These are phyloP conservation scores for Pulveroboletus sp. DNA, from an alignment of 768 basidiomycete species.

Conservation along the genomic window DNA sequence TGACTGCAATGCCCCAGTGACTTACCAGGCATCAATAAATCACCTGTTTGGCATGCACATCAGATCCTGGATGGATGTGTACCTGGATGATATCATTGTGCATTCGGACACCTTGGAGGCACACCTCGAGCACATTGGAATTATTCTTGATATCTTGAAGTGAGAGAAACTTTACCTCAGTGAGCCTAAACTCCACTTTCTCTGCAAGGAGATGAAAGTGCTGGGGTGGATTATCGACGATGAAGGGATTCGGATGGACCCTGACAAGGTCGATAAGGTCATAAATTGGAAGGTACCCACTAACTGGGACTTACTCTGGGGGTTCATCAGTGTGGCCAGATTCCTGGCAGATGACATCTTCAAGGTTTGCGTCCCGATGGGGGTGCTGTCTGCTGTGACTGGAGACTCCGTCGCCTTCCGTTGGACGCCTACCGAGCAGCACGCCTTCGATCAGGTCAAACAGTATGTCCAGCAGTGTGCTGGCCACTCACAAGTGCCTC, in stretches of 20 bases:
- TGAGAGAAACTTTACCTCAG: constrained; percentile 37
- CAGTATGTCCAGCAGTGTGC: no score
- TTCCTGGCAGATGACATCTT: constrained; percentile 5
- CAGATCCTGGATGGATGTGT: not conserved
- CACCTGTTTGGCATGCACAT: constrained; percentile 1
- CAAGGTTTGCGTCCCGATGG: not conserved
- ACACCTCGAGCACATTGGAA: constrained; percentile 27
- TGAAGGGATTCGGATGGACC: constrained; percentile 42
- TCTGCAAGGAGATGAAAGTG: constrained; percentile 29
- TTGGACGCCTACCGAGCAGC: not conserved
- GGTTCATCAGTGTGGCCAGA: not conserved
- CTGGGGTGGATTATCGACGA: constrained; percentile 36
- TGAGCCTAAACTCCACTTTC: constrained; percentile 32
- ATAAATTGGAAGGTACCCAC: constrained; percentile 10
- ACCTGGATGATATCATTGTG: constrained; percentile 6
- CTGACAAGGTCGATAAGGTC: no score
- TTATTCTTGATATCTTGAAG: constrained; percentile 34
- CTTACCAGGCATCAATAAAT: constrained; percentile 34
- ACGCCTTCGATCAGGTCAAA: not conserved
- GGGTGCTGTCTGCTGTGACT: not conserved
- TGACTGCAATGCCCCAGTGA: constrained; percentile 40
- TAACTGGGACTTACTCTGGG: not conserved
- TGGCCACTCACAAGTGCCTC: no score
- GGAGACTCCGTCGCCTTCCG: not conserved
- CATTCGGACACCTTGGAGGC: constrained; percentile 19